Evolutionary conservation across 139 green algal genomes (phyloP), one percentile per base, ranked within the genome.

Genomic region (Chlorella sp.): DNA sequence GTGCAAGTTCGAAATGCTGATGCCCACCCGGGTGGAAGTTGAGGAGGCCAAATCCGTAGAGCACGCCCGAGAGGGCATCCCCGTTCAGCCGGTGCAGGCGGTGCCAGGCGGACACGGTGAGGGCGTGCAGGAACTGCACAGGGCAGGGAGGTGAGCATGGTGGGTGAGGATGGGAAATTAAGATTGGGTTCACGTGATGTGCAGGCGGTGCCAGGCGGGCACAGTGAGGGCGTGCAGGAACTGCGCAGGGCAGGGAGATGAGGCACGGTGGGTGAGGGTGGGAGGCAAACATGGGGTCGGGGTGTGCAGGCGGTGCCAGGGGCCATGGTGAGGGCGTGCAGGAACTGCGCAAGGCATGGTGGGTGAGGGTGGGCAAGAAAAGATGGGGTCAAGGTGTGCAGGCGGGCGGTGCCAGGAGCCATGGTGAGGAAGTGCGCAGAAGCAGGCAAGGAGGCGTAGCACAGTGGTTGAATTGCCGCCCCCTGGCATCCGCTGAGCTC

Each of bases 21-120:
- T n/a, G n/a, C n/a, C n/a, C 48, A 89, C 86, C 86, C 60, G 86
- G 86, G 86, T 89, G 24, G 76, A 77, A 89, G 36, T 39, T 76
- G 22, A 83, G 73, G 34, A 83, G 53, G 7, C 32, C 86, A 57
- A 89, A 75, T 48, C 86, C 86, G 73, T 89, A 75, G 26, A 89
- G 86, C 73, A 76, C 19, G 53, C 76, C 37, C 26, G 30, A 39
- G 9, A 89, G 71, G n/a, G 86, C 22, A 28, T 37, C 16, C 0
- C 73, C 1, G 53, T 15, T 36, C 24, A 89, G 36, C n/a, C 40
- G 26, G 48, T 76, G 26, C 48, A 89, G 60, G n/a, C 37, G 42
- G 28, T 53, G 73, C 84, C 84, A 88, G 37, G 42, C 84, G 2
- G 64, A 14, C 26, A 42, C 84, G 5, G 39, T 66, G 39, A 88